A percentile compares a stretch with the other conserved stretches of the same genome.
These are phyloP conservation scores for Nannizziopsis barbatae DNA, from an alignment of 2,329 filamentous ascomycete genomes.

Conservation along the genomic window DNA sequence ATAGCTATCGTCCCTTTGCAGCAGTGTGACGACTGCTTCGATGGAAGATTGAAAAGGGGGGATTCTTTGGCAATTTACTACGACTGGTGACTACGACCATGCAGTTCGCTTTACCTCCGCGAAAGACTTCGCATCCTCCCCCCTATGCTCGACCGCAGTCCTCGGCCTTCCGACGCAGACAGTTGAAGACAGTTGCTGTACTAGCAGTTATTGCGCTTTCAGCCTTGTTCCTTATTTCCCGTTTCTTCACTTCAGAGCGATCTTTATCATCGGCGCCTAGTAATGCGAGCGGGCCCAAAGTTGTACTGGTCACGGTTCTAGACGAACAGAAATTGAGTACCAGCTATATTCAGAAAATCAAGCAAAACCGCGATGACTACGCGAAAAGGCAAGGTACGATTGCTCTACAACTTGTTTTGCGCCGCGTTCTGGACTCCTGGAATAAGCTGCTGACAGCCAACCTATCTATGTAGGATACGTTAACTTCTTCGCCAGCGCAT, in stretches of 20 bases:
- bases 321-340: slow-evolving; percentile 55
- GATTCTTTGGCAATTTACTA: not conserved
- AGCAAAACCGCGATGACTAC: slow-evolving; percentile 73
- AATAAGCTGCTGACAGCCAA: slow-evolving; percentile 3
- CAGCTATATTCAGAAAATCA: slow-evolving; percentile 60
- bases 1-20: slow-evolving; percentile 3
- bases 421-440: not conserved
- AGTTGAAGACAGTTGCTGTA: slow-evolving; percentile 50
- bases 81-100: slow-evolving; percentile 44
- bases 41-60: slow-evolving; percentile 8
- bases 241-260: slow-evolving; percentile 26
- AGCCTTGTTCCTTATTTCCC: slow-evolving; percentile 51
- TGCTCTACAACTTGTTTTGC: not conserved
- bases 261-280: slow-evolving; percentile 22
- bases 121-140: slow-evolving; percentile 67
- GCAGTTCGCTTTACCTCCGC: slow-evolving; percentile 82
- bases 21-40: slow-evolving; percentile 1
- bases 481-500: slow-evolving; percentile 67
- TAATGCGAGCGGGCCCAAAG: slow-evolving; percentile 33
- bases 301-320: slow-evolving; percentile 76
- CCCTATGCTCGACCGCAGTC: slow-evolving; percentile 49
- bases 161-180: slow-evolving; percentile 45
- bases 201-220: slow-evolving; percentile 45
- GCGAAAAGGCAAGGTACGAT: slow-evolving; percentile 70
- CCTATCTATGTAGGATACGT: slow-evolving; percentile 55